A percentile compares a stretch with the other conserved stretches of the same genome.
phyloP scores from a whole-genome alignment of 1,284 basidiomycete genomes.

The Malassezia obtusa region DNA sequence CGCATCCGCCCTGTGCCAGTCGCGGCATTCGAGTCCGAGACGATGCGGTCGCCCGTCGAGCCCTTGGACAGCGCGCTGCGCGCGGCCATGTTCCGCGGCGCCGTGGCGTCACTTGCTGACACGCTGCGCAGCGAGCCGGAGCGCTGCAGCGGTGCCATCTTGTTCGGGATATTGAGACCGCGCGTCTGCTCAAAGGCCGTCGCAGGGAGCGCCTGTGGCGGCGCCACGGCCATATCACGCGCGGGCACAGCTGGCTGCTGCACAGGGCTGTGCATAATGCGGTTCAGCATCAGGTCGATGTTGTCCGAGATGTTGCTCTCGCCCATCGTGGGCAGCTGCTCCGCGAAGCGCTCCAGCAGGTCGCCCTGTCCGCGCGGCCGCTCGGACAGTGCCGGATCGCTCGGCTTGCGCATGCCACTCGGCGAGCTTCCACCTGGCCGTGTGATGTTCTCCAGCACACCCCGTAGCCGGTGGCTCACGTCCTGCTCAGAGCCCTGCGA shows the following conservation, averaged over 20 bases:
- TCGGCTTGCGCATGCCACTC: background rate
- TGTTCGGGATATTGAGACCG: conserved; percentile 9
- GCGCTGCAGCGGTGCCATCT: conserved; percentile 6
- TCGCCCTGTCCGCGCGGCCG: background rate
- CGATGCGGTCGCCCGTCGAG: conserved; percentile 5
- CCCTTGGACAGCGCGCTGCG: background rate
- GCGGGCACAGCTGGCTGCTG: background rate
- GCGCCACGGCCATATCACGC: background rate
- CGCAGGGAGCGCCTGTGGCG: background rate
- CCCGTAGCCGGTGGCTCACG: background rate
- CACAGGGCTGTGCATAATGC: background rate
- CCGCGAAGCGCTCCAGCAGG: conserved; percentile 8
- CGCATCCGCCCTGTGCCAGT: conserved; percentile 8
- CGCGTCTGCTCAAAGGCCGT: background rate
- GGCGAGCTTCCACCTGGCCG: background rate
- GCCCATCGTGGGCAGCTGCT: conserved; percentile 1
- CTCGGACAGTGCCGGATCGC: background rate
- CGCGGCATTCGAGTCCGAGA: conserved; percentile 11
- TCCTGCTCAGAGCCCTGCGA: conserved; percentile 3
- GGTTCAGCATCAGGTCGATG: conserved; percentile 2
- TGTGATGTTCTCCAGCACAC: background rate
- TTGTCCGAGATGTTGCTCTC: background rate
- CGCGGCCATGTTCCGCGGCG: background rate
- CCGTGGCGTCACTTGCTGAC: conserved; percentile 9
- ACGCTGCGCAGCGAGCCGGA: conserved; percentile 14